Percentiles rank a stretch among this genome's conserved stretches.
Conservation (phyloP, 2,329 filamentous ascomycete species). For the Penicillium corylophilum region DNA sequence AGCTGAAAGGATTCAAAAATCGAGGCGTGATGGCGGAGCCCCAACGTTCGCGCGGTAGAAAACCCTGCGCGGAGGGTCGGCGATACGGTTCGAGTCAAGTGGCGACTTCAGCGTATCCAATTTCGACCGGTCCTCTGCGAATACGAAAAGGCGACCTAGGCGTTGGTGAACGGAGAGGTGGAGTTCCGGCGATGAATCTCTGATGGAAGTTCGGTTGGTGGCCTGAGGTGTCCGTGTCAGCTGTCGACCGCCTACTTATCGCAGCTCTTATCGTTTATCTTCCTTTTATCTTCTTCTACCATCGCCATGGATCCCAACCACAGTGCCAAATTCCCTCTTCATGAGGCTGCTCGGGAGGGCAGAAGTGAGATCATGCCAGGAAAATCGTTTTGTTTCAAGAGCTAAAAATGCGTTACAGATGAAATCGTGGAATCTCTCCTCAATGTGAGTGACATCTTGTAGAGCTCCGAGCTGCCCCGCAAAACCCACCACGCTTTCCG, state of each 20-base stretch:
- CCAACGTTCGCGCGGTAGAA: conserved; percentile 16
- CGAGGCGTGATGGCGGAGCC: conserved; percentile 6
- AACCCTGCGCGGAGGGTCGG: conserved; percentile 12
- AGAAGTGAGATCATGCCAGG: conserved; percentile 58
- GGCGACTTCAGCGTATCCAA: background rate
- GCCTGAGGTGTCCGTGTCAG: conserved; percentile 23
- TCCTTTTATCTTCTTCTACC: conserved; percentile 2
- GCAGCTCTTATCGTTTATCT: conserved; percentile 25
- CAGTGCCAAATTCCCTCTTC: conserved; percentile 72
- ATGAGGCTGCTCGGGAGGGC: conserved; percentile 82
- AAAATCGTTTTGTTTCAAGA: conserved; percentile 11
- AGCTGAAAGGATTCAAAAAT: conserved; percentile 2
- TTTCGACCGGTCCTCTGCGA: background rate
- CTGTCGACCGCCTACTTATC: conserved; percentile 22
- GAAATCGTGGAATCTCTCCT: conserved; percentile 72
- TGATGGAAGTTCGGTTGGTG: conserved; percentile 5
- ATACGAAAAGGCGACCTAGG: background rate
- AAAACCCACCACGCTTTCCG: conserved; percentile 8
- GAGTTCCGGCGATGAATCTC: conserved; percentile 13
- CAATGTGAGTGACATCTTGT: conserved; percentile 50
- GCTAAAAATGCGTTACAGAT: conserved; percentile 49
- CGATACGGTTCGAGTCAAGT: background rate
- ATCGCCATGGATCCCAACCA: conserved; percentile 43
- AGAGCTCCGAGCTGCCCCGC: conserved; percentile 28
- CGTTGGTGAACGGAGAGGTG: conserved; percentile 1